Base-by-base conservation (phyloP, 2,329 filamentous ascomycete species). In the Aspergillus ochraceoroseus region DNA sequence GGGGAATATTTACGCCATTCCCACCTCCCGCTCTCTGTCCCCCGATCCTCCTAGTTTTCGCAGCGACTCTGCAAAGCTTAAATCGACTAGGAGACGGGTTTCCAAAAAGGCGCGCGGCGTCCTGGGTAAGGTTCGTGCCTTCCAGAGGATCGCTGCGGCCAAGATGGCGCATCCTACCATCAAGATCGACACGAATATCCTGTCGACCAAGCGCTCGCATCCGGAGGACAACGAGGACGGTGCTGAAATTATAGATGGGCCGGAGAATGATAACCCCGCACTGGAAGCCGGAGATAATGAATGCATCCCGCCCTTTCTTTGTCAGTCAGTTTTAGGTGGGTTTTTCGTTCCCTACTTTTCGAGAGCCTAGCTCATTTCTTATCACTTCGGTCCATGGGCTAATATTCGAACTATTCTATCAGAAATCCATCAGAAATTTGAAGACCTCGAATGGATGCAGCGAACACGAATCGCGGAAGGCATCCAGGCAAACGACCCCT, bases 401-500 rank as follows among this genome's bases (percentile, higher is more conserved):
- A 43, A 51, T 19, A 14, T 5, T 11, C 32, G 17, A 4, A 39
- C 36, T 43, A 32, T 41, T 47, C 41, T 30, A 19, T 20, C 54
- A 80, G 78, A 81, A 41, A 70, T 82, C 34, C 68, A 73, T 44
- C 61, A 68, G 41, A 81, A 78, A 55, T 84, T 82, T 57, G 65
- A 72, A 42, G 75, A 80, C 44, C 67, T 85, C 29, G 72, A 80
- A 65, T 76, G 74, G 74, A 67, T 76, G 53, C 74, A 83, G 63
- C 67, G 74, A 39, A 63, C 71, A 35, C 75, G 79, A 19, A 56
- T 79, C 8, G 56, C 67, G 11, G 67, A 75, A 44, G 72, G 67
- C 32, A 56, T 62, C 26, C 56, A 67, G 50, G 58, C 58, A 5
- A 62, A 68, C 30, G 68, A 74, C 33, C 65, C 72, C 14, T 60